Evolutionary conservation across 352 stramenopile genomes (phyloP).

Genomic region (Phytophthora hibernalis): DNA sequence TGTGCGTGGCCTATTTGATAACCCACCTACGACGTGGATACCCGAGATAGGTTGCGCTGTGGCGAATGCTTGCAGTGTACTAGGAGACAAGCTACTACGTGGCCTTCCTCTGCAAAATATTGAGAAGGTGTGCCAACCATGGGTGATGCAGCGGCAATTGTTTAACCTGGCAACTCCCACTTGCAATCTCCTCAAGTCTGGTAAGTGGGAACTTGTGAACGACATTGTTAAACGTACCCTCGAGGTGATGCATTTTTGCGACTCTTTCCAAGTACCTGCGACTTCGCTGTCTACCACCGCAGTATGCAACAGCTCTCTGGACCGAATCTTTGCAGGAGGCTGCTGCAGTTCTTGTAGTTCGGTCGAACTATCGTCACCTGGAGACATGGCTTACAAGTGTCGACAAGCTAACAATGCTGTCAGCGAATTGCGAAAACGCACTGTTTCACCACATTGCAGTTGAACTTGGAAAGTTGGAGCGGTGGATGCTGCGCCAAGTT

Average conservation of each 20-base stretch:
- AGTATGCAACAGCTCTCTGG: constrained; percentile 27
- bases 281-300: constrained; percentile 29
- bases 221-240: constrained; percentile 30
- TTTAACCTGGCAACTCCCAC: constrained; percentile 30
- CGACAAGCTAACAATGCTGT: not conserved
- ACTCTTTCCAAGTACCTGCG: constrained; percentile 27
- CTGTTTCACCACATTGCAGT: constrained; percentile 43
- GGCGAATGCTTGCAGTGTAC: constrained; percentile 43
- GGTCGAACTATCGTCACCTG: constrained; percentile 22
- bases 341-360: constrained; percentile 33
- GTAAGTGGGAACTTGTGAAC: constrained; percentile 30
- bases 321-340: constrained; percentile 30
- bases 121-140: constrained; percentile 44
- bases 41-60: constrained; percentile 39
- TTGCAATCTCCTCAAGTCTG: constrained; percentile 24
- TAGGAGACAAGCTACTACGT: constrained; percentile 52
- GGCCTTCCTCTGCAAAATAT: constrained; percentile 35
- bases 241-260: constrained; percentile 32
- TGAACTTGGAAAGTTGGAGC: constrained; percentile 55
- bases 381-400: constrained; percentile 17
- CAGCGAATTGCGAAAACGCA: constrained; percentile 7
- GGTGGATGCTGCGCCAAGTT: constrained; percentile 70
- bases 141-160: constrained; percentile 30
- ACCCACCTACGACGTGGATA: constrained; percentile 32
- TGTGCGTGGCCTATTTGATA: constrained; percentile 50